phyloP scores from a whole-genome alignment of 768 basidiomycete genomes.

The Pseudohyphozyma bogoriensis region DNA sequence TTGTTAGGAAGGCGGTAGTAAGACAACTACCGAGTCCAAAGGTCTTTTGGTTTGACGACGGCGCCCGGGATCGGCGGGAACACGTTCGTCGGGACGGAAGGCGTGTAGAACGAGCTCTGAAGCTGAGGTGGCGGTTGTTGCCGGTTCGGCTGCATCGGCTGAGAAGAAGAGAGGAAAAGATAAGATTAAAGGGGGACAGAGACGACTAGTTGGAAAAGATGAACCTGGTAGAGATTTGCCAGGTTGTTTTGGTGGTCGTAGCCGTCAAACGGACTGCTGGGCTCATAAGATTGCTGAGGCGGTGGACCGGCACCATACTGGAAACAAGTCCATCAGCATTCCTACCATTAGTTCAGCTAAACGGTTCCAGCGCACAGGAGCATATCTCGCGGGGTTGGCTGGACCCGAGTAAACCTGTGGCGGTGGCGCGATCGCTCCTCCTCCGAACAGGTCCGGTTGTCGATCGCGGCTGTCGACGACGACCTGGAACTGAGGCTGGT shows the following conservation, averaged over 20 bases:
- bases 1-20: not conserved
- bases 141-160: slow-evolving; percentile 1
- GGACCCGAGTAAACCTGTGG: slow-evolving; percentile 59
- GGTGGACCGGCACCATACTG: too few species aligned
- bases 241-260: slow-evolving; percentile 36
- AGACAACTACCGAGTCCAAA: not conserved
- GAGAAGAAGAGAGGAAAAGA: too few species aligned
- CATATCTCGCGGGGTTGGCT: slow-evolving; percentile 49
- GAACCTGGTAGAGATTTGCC: slow-evolving; percentile 25
- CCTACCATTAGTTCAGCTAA: slow-evolving; percentile 36
- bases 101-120: not conserved
- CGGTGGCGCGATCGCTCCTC: slow-evolving; percentile 61
- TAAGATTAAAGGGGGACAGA: too few species aligned
- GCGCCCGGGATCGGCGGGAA: too few species aligned
- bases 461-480: slow-evolving; percentile 23
- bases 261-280: slow-evolving; percentile 34
- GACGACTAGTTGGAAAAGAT: too few species aligned
- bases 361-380: slow-evolving; percentile 53
- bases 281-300: slow-evolving; percentile 40
- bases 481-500: slow-evolving; percentile 26
- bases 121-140: not conserved
- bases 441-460: slow-evolving; percentile 33
- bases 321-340: too few species aligned
- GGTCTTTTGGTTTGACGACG: not conserved
- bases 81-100: not conserved